These are phyloP conservation scores for Phytophthora parvispora DNA, from an alignment of 352 stramenopile species.

Conservation along the genomic window DNA sequence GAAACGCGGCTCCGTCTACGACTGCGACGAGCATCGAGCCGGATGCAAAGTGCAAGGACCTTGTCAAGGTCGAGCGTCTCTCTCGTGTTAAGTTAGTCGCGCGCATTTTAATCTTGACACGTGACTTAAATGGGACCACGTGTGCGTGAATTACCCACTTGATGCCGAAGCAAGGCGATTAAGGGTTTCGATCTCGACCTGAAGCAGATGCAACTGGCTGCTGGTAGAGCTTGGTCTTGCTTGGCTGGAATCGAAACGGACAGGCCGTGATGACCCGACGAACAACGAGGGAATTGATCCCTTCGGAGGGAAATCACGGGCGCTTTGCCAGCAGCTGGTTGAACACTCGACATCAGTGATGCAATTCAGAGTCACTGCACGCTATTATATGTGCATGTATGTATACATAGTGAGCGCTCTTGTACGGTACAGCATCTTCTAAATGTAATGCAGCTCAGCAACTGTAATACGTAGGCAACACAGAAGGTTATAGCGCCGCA, in stretches of 20 bases:
- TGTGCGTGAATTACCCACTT: neutral
- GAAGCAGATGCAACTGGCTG: no score
- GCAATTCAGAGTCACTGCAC: no score
- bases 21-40: neutral
- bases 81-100: constrained; percentile 8
- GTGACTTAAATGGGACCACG: constrained; percentile 4
- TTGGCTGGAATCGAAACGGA: no score
- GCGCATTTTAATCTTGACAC: constrained; percentile 10
- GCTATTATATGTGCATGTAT: neutral
- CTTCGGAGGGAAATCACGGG: constrained; percentile 2
- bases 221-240: neutral
- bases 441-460: no score
- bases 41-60: neutral
- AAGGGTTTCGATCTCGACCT: no score
- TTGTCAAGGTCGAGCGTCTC: neutral
- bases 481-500: neutral
- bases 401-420: neutral
- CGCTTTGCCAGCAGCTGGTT: constrained; percentile 23
- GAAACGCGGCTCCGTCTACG: constrained; percentile 4
- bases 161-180: no score
- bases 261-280: no score
- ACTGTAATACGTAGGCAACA: no score
- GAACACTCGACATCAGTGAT: no score
- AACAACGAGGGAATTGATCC: neutral
- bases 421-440: no score